Conservation (phyloP, 108 stramenopile species). For the Aurantiochytrium sp. region DNA sequence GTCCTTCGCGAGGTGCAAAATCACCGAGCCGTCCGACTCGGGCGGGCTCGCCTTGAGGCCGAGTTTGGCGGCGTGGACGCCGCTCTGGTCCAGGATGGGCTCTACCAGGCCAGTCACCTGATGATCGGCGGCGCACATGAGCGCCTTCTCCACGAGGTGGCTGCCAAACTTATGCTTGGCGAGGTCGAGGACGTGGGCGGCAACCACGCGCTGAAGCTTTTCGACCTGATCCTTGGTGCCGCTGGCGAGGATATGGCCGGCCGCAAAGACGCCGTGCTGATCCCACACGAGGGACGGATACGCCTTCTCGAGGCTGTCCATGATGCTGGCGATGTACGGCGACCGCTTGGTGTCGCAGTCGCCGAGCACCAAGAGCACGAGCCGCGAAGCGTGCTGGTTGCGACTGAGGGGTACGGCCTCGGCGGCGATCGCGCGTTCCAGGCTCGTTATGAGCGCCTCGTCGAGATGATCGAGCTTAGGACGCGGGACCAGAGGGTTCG, state of each 20-base stretch:
- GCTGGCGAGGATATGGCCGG: background rate
- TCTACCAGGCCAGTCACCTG: background rate
- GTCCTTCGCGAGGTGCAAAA: background rate
- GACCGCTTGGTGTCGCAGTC: background rate
- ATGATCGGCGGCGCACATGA: background rate
- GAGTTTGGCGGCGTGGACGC: background rate
- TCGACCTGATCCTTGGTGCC: background rate
- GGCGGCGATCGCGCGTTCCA: background rate
- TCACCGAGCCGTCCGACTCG: constrained; percentile 3
- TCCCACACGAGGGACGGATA: constrained; percentile 10
- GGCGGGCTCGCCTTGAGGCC: background rate
- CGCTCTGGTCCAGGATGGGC: background rate
- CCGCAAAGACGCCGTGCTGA: background rate
- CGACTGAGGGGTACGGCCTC: background rate
- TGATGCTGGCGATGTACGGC: background rate
- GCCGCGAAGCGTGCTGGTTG: background rate
- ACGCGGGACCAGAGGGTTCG: background rate
- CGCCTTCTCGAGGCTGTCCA: background rate
- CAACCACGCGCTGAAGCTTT: background rate
- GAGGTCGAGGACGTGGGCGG: background rate
- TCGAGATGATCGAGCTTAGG: background rate
- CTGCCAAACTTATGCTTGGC: constrained; percentile 28
- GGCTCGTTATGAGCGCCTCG: background rate
- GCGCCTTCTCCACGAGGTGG: constrained; percentile 11
- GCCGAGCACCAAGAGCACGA: background rate